phyloP scores from a whole-genome alignment of 805 yeast species.

The Schwanniomyces pseudopolymorphus region DNA sequence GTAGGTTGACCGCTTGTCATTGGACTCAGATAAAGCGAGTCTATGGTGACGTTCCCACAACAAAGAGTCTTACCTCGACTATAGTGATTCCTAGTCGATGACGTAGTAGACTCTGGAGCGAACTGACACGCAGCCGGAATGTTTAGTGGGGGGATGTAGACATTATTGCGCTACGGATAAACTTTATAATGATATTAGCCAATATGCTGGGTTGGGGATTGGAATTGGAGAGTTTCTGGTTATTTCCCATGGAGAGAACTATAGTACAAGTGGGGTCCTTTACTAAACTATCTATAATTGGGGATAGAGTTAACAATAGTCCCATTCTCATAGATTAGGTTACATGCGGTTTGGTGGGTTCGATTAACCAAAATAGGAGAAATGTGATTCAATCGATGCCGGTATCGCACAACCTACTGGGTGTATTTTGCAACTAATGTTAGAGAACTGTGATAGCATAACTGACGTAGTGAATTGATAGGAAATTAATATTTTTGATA shows the following conservation, averaged over 20 bases:
- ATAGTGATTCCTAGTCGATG: background rate
- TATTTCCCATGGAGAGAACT: too few species aligned
- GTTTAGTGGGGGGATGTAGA: too few species aligned
- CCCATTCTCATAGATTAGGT: too few species aligned
- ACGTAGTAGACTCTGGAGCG: background rate
- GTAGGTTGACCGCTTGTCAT: background rate
- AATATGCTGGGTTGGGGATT: too few species aligned
- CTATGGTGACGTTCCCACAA: background rate
- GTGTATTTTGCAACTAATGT: background rate
- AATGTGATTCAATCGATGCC: background rate
- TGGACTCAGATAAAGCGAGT: background rate
- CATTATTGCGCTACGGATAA: background rate
- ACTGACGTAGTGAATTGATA: too few species aligned
- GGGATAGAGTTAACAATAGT: too few species aligned
- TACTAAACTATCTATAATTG: too few species aligned
- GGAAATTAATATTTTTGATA: too few species aligned
- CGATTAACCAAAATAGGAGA: background rate
- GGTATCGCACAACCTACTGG: background rate
- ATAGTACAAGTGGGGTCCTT: too few species aligned
- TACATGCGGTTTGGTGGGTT: background rate
- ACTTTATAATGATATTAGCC: too few species aligned
- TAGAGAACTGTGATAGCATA: too few species aligned
- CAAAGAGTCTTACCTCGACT: background rate
- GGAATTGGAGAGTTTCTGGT: too few species aligned
- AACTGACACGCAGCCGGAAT: background rate